phyloP scores from a whole-genome alignment of 176 grass and related monocot species.

The Musa acuminata region DNA sequence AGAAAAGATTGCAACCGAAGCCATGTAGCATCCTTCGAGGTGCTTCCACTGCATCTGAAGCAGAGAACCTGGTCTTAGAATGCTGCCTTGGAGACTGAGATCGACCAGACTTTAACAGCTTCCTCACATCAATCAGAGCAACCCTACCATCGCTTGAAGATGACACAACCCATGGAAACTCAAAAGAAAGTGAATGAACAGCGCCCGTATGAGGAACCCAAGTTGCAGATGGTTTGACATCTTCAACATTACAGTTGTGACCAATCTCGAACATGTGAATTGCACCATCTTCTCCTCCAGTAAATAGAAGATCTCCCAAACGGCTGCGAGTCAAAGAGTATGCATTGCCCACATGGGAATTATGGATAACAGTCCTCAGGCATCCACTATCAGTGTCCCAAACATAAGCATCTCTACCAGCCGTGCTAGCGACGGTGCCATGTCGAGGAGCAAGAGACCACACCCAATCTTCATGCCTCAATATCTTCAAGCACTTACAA shows the following conservation, averaged over 20 bases:
- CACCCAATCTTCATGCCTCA: conserved; percentile 88
- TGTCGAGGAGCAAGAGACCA: conserved; percentile 57
- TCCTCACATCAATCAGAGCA: conserved; percentile 71
- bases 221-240: conserved; percentile 59
- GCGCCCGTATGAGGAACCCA: conserved; percentile 74
- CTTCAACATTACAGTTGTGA: conserved; percentile 29
- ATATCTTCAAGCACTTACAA: conserved; percentile 65
- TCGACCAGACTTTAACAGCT: conserved; percentile 35
- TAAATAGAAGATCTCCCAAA: conserved; percentile 58
- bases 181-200: conserved; percentile 78
- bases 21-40: conserved; percentile 90
- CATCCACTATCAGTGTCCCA: conserved; percentile 55
- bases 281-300: conserved; percentile 81
- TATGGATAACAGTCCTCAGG: conserved; percentile 43
- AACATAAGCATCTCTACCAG: conserved; percentile 64
- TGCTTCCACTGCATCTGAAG: conserved; percentile 45
- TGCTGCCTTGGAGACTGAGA: conserved; percentile 21
- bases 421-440: conserved; percentile 60
- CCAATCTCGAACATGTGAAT: conserved; percentile 52
- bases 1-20: conserved; percentile 71
- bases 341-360: conserved; percentile 61
- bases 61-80: conserved; percentile 28
- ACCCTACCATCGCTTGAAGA: conserved; percentile 77
- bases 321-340: conserved; percentile 59
- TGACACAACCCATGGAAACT: conserved; percentile 92